These are phyloP conservation scores for Tarenaya hassleriana DNA, from an alignment of 345 rosid species.

Conservation along the genomic window DNA sequence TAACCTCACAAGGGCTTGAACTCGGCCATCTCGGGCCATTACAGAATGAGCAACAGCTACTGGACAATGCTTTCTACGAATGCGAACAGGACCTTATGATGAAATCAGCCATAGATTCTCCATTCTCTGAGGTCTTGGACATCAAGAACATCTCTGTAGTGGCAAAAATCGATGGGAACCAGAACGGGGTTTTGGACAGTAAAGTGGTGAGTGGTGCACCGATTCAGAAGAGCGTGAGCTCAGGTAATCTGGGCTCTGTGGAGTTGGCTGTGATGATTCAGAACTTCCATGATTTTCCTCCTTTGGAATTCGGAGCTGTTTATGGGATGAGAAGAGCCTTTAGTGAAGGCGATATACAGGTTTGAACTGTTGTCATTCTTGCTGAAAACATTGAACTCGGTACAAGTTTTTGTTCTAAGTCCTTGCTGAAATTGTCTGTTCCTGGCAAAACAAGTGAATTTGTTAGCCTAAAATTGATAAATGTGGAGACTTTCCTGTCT, in stretches of 20 bases:
- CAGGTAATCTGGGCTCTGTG: slow-evolving; percentile 65
- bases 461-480: too few relatives aligned
- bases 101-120: slow-evolving; percentile 41
- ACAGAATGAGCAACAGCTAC: slow-evolving; percentile 63
- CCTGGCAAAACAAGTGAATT: too few relatives aligned
- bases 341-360: slow-evolving; percentile 98
- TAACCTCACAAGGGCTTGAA: slow-evolving; percentile 53
- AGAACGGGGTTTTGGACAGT: slow-evolving; percentile 4
- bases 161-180: slow-evolving; percentile 33
- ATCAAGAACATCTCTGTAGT: slow-evolving; percentile 44
- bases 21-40: slow-evolving; percentile 49
- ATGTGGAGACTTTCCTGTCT: slow-evolving; percentile 28
- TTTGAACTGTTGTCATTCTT: too few relatives aligned
- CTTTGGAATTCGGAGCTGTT: slow-evolving; percentile 54
- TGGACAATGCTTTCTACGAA: slow-evolving; percentile 63
- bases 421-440: too few relatives aligned
- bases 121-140: slow-evolving; percentile 51
- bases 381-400: too few relatives aligned
- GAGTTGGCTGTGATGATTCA: slow-evolving; percentile 57
- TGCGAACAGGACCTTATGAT: slow-evolving; percentile 81
- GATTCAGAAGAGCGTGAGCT: slow-evolving; percentile 72
- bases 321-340: slow-evolving; percentile 89
- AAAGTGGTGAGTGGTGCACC: too few relatives aligned
- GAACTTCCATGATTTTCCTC: slow-evolving; percentile 53
- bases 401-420: too few relatives aligned